Evolutionary conservation across 805 yeast species (phyloP), one percentile per base, ranked within the genome.

Genomic region (Debaryomyces castellii): DNA sequence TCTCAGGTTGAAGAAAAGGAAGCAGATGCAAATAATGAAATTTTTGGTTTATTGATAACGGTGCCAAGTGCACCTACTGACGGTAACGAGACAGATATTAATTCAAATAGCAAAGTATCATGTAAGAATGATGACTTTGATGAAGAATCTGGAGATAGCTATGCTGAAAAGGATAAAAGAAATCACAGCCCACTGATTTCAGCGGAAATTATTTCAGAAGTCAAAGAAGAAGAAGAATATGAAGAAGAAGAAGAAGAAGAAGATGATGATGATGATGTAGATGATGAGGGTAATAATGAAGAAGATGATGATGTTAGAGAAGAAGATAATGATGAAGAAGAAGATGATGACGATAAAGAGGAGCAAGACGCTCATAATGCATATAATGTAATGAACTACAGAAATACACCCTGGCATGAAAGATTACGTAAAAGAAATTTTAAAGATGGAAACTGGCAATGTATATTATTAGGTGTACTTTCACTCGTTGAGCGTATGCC

Each of bases 401-500:
- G 85, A 44, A 82, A 82, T 36, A 66, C 69, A 0, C 65, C 82
- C 10, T 94, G 98, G 97, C 80, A 82, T 47, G 95, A 87, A 24
- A 72, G 95, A 34, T 71, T 92, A 16, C 77, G 83, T 11, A 83
- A 80, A 45, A 80, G 96, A 44, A 78, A 79, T 51, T 94, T 87
- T 62, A 81, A 77, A 54, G 90, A 89, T 55, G 96, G 96, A 3
- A 82, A 81, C 44, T 92, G 97, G 97, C 85, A 89, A 54, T 75
- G 85, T 34, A 78, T 86, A 36, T 63, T 91, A 36, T 62, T 90
- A 40, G 96, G 96, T 25, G 71, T 90, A 2, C 72, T 91, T 35
- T 80, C 82, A 17, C 70, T 74, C 40, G 80, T 81, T 12, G 81
- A 81, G 39, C 74, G 82, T 51, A 73, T 82, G 33, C 80, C 82